These are phyloP conservation scores for Saraca asoca DNA, from an alignment of 331 rosid genomes.

Conservation along the genomic window DNA sequence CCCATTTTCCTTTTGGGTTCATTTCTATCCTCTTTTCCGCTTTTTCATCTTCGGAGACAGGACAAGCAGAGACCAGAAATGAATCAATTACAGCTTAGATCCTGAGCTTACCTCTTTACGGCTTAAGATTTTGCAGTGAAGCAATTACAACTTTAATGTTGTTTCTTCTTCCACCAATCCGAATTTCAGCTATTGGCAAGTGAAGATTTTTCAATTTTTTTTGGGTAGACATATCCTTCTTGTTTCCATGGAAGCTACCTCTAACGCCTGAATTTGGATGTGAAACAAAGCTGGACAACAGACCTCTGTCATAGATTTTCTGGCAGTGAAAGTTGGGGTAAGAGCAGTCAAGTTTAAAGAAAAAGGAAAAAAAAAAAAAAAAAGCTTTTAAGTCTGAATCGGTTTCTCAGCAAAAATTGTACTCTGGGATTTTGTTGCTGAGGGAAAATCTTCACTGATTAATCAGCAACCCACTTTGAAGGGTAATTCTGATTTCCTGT, in stretches of 20 bases:
- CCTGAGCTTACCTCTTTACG: slow-evolving; percentile 30
- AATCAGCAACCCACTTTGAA: slow-evolving; percentile 17
- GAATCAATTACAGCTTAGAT: slow-evolving; percentile 28
- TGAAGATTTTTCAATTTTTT: slow-evolving; percentile 20
- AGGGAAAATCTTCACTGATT: slow-evolving; percentile 10
- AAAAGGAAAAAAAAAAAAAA: not conserved
- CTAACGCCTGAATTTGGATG: slow-evolving; percentile 15
- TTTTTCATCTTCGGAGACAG: not conserved
- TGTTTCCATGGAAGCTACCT: slow-evolving; percentile 23
- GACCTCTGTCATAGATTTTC: not conserved
- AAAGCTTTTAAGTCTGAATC: not conserved
- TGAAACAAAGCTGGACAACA: not conserved
- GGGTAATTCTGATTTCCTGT: slow-evolving; percentile 26
- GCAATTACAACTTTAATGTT: slow-evolving; percentile 24
- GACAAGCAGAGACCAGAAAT: slow-evolving; percentile 19
- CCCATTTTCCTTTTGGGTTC: not conserved
- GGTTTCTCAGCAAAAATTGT: slow-evolving; percentile 36
- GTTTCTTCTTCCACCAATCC: slow-evolving; percentile 22
- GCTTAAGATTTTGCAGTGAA: slow-evolving; percentile 21
- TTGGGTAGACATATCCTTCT: slow-evolving; percentile 10
- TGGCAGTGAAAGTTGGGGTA: not conserved
- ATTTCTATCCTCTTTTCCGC: not conserved
- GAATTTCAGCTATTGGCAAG: not conserved
- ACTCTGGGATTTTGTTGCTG: slow-evolving; percentile 35
- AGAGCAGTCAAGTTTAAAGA: not conserved